Conservation (phyloP, 805 yeast genomes). For the Sugiyamaella boreocaroliniensis region DNA sequence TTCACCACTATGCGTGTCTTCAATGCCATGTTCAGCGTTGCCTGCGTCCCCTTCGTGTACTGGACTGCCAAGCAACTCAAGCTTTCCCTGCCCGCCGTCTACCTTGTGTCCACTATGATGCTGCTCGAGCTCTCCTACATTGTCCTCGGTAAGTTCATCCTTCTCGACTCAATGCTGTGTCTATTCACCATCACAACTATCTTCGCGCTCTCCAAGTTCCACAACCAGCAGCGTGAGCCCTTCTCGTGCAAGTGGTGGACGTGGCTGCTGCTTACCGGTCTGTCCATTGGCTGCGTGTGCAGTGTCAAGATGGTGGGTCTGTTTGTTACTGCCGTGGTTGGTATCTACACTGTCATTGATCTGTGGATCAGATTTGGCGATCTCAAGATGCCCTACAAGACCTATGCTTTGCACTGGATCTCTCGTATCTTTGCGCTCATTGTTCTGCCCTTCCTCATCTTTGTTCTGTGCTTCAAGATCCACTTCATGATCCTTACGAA, state of each 20-base stretch:
- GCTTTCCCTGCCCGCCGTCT: constrained; percentile 60
- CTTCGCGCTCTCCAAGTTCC: constrained; percentile 64
- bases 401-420: constrained; percentile 55
- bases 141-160: constrained; percentile 80
- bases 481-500: constrained; percentile 72
- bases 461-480: constrained; percentile 64
- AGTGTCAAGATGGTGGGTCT: constrained; percentile 97
- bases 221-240: constrained; percentile 50
- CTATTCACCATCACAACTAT: constrained; percentile 84
- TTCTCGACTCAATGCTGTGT: constrained; percentile 84
- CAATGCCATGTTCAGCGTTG: constrained; percentile 76
- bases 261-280: constrained; percentile 81
- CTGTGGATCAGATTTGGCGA: constrained; percentile 82
- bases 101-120: constrained; percentile 69
- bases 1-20: constrained; percentile 78
- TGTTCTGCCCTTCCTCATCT: constrained; percentile 62
- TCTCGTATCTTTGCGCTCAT: constrained; percentile 62
- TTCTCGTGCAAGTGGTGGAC: constrained; percentile 86
- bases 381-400: constrained; percentile 27
- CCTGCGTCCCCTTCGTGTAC: constrained; percentile 83
- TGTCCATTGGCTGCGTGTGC: constrained; percentile 81
- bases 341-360: constrained; percentile 82
- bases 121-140: constrained; percentile 75
- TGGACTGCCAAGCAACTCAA: constrained; percentile 73
- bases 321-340: constrained; percentile 80